Evolutionary conservation across 768 basidiomycete genomes (phyloP), one percentile per base, ranked within the genome.

Genomic region (Boletus pseudo-olivaceus): DNA sequence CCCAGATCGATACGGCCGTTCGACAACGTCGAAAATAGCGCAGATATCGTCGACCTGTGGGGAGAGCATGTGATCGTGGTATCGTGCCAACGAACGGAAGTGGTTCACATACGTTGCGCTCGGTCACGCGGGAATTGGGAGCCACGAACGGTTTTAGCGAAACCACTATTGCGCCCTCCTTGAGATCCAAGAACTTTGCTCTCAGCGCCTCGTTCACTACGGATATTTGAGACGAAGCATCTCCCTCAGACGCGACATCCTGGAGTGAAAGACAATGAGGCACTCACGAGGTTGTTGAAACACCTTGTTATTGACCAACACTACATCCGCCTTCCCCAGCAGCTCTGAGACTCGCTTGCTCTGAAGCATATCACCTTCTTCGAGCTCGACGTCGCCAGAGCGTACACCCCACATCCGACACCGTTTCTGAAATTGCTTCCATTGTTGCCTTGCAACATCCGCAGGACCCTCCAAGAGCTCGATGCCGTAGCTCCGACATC

Each of bases 391-490:
- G 3, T 85, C 78, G 5, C 93, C 89, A 57, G 85, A 79, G 15
- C 73, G 70, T 5, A 98, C 72, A 0, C 93, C 93, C 95, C 95
- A 99, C 89, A 98, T 91, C 55, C 84, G 77, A 73, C 89, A 90
- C 19, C 97, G 79, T 23, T 82, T 79, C 64, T 75, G 73, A 57
- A 91, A 84, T 67, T 98, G 92, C 41, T 76, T 77, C 53, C 85
- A 76, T 74, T 96, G 90, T 47, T 80, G 76, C 35, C 78, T 67
- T 23, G 92, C 96, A n/a, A 98, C 82, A 47, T 80, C 77, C 0
- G 93, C 88, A 0, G 95, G 92, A 37, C 81, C 82, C 6, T 79
- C 77, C 77, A 92, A 82, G 41, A 93, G 71, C 72, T 96, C 85
- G 42, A 93, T 82, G 4, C 93, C 93, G 63, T 84, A 90, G 53